Conservation (phyloP, 352 stramenopile species). For the Pythium coloratum region DNA sequence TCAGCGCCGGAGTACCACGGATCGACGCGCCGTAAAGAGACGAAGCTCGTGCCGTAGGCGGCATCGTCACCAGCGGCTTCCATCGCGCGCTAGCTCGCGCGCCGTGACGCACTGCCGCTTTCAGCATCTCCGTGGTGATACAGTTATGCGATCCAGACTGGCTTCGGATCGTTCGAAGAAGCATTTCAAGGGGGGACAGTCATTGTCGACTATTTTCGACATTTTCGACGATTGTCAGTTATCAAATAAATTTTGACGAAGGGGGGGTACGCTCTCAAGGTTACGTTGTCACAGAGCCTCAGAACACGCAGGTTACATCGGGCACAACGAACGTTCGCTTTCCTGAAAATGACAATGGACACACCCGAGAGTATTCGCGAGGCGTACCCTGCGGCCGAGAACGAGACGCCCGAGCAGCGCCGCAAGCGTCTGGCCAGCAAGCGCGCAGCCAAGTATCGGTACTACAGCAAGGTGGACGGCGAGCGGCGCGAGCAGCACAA, state of each 20-base stretch:
- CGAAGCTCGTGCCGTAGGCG: neutral
- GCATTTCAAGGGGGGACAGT: neutral
- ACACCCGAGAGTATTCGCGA: conserved; percentile 53
- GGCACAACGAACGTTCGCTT: neutral
- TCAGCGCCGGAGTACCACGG: conserved; percentile 2
- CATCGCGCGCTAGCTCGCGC: conserved; percentile 3
- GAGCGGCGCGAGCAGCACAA: conserved; percentile 16
- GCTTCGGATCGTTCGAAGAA: neutral
- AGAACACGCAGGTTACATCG: neutral
- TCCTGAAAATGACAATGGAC: conserved; percentile 28
- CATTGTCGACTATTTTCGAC: neutral
- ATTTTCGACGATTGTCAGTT: too few species aligned
- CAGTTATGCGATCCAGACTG: neutral
- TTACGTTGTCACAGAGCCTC: neutral
- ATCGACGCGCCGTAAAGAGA: conserved; percentile 10
- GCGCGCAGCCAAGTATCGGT: conserved; percentile 70
- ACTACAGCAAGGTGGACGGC: conserved; percentile 32
- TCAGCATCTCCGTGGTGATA: conserved; percentile 14
- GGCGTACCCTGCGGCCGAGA: conserved; percentile 45
- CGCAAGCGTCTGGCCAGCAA: conserved; percentile 54
- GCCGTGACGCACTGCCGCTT: conserved; percentile 11
- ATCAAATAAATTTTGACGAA: neutral
- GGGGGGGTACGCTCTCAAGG: neutral
- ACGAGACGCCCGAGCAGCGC: conserved; percentile 50
- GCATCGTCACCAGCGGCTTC: neutral